Base-by-base conservation (phyloP, 495 filamentous ascomycete species). In the Bacidia gigantensis region DNA sequence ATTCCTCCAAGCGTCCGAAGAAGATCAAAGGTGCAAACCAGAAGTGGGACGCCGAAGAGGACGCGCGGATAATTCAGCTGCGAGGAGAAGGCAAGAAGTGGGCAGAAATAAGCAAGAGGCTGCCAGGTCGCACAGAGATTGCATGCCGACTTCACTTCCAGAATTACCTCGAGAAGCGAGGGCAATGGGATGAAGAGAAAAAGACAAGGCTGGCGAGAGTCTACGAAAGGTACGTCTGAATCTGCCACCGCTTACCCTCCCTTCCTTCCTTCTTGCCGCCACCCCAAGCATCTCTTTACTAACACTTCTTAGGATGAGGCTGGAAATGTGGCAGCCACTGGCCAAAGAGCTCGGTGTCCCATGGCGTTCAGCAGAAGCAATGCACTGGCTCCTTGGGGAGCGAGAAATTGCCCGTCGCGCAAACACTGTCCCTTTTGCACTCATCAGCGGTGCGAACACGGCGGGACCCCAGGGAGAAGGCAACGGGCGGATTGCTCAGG, bases 351-450 rank as follows among this genome's bases (percentile, higher is more conserved):
- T 98, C 83, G 80, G 79, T n/a, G 82, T 96, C 57, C 92, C 92
- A 23, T 98, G 90, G 89, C 79, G 90, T 49, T 86, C 92, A 5
- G 90, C 86, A 26, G 92, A 98, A 68, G 87, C 86, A 14, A 95
- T 95, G 89, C 92, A 98, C 67, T 98, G 92, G 92, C 84, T 93
- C 60, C 67, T 98, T 18, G 92, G 92, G 49, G 89, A 95, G 64
- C 71, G 77, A 58, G 92, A 96, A 53, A 96, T 98, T 85, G 87
- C 87, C 26, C 76, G 82, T 51, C 83, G 87, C 51, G 87, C 87
- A n/a, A 86, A 87, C 17, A 83, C 85, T 26, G 77, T 85, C 38
- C 86, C 86, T 2, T 93, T 90, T 62, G 78, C 82, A 24, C 70
- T 55, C 29, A 35, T 46, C 22, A 48, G 38, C 24, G 45, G 24